A percentile compares a stretch with the other conserved stretches of the same genome.
Evolutionary conservation across 1,139 yeast species (phyloP).

Genomic region (Pichia sp.): DNA sequence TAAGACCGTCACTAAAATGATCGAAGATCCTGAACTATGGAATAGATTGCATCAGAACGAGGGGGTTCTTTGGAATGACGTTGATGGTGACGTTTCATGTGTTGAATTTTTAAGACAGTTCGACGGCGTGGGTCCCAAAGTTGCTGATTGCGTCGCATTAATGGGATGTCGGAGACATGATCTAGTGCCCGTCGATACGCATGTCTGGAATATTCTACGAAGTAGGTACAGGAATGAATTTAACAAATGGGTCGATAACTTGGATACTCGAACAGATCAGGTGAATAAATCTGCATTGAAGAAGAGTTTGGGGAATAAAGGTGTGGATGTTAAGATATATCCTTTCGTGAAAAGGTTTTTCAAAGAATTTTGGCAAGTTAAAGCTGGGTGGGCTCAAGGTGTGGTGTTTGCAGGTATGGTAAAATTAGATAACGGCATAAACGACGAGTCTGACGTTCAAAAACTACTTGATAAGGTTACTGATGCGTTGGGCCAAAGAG

Average conservation of each 20-base stretch:
- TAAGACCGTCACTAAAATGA: constrained; percentile 58
- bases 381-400: constrained; percentile 98
- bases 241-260: constrained; percentile 18
- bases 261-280: not conserved
- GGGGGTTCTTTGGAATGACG: constrained; percentile 31
- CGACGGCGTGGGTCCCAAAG: constrained; percentile 95
- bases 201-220: constrained; percentile 86
- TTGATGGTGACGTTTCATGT: constrained; percentile 22
- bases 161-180: constrained; percentile 89
- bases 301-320: constrained; percentile 25
- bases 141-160: constrained; percentile 89
- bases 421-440: constrained; percentile 42
- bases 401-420: constrained; percentile 85
- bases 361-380: constrained; percentile 69
- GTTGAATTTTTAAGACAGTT: constrained; percentile 60
- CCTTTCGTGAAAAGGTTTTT: constrained; percentile 34
- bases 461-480: constrained; percentile 11
- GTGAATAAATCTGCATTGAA: constrained; percentile 28
- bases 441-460: constrained; percentile 21
- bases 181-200: constrained; percentile 94
- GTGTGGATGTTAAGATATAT: constrained; percentile 13
- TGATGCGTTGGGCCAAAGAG: too few species aligned
- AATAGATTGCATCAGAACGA: constrained; percentile 23
- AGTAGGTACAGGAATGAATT: constrained; percentile 51
- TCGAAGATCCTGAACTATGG: constrained; percentile 30